phyloP scores from a whole-genome alignment of 2,329 filamentous ascomycete species.

The Penicillium sp. region DNA sequence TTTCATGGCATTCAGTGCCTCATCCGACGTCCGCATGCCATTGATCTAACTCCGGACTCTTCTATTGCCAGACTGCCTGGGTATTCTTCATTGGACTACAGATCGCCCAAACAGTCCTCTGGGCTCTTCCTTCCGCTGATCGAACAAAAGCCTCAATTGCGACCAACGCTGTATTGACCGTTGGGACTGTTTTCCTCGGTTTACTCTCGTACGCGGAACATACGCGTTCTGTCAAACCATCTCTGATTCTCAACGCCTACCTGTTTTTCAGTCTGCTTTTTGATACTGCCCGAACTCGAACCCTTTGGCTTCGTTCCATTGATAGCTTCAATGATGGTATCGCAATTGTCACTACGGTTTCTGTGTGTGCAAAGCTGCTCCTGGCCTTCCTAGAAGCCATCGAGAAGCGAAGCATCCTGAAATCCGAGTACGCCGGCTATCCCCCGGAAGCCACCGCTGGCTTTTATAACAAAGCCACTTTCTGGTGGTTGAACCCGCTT shows the following conservation, averaged over 20 bases:
- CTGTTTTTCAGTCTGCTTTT: slow-evolving; percentile 52
- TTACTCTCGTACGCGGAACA: slow-evolving; percentile 55
- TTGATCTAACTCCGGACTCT: slow-evolving; percentile 10
- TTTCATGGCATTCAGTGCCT: neutral
- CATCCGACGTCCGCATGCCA: neutral
- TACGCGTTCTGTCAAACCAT: slow-evolving; percentile 49
- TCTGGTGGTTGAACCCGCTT: slow-evolving; percentile 60
- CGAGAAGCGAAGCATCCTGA: slow-evolving; percentile 50
- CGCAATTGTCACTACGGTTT: slow-evolving; percentile 48
- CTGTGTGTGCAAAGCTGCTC: slow-evolving; percentile 48
- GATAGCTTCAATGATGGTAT: slow-evolving; percentile 39
- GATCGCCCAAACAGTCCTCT: slow-evolving; percentile 42
- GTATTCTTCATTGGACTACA: slow-evolving; percentile 40
- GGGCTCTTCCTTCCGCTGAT: slow-evolving; percentile 36
- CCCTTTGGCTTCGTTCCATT: slow-evolving; percentile 43
- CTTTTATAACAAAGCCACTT: slow-evolving; percentile 54
- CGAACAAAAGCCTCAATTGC: slow-evolving; percentile 42
- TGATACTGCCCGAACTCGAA: slow-evolving; percentile 52
- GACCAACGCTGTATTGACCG: slow-evolving; percentile 35
- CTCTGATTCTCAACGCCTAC: slow-evolving; percentile 53
- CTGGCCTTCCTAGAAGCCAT: slow-evolving; percentile 51
- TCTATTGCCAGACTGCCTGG: slow-evolving; percentile 33
- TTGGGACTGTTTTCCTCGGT: slow-evolving; percentile 37
- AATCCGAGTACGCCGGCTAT: slow-evolving; percentile 41
- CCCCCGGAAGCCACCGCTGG: slow-evolving; percentile 59